Evolutionary conservation across 371 early-diverging fungal genomes (phyloP).

Genomic region (Mucor irregularis): DNA sequence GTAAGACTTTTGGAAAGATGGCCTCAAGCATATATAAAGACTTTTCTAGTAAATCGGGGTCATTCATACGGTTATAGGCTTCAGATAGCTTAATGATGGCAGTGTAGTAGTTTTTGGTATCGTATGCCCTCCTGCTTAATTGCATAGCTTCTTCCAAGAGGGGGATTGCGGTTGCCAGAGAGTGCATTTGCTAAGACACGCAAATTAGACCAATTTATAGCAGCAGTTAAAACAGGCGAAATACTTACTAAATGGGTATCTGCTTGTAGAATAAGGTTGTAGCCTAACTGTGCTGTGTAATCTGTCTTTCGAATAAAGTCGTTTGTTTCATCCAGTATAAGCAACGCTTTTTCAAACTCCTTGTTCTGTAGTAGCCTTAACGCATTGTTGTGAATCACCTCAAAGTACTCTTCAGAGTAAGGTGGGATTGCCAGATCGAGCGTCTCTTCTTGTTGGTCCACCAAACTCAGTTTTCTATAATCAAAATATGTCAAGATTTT

Average conservation of each 20-base stretch:
- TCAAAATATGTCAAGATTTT: neutral
- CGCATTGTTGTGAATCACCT: neutral
- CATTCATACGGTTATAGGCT: conserved; percentile 3
- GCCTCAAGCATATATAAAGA: conserved; percentile 10
- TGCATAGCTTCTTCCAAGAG: conserved; percentile 19
- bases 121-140: neutral
- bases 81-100: conserved; percentile 20
- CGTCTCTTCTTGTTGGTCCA: neutral
- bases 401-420: conserved; percentile 14
- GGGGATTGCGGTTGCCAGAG: conserved; percentile 14
- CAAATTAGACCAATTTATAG: neutral
- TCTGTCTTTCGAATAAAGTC: conserved; percentile 7
- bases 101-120: conserved; percentile 21
- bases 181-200: conserved; percentile 21
- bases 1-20: conserved; percentile 23
- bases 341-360: conserved; percentile 14
- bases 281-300: conserved; percentile 2
- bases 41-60: conserved; percentile 1
- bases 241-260: conserved; percentile 8
- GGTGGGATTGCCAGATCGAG: neutral
- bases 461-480: neutral
- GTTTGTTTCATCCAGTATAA: conserved; percentile 6
- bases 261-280: conserved; percentile 13
- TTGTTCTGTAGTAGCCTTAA: neutral
- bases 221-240: neutral